A percentile compares a stretch with the other conserved stretches of the same genome.
phyloP scores from a whole-genome alignment of 768 basidiomycete species.

The Asterophora parasitica region DNA sequence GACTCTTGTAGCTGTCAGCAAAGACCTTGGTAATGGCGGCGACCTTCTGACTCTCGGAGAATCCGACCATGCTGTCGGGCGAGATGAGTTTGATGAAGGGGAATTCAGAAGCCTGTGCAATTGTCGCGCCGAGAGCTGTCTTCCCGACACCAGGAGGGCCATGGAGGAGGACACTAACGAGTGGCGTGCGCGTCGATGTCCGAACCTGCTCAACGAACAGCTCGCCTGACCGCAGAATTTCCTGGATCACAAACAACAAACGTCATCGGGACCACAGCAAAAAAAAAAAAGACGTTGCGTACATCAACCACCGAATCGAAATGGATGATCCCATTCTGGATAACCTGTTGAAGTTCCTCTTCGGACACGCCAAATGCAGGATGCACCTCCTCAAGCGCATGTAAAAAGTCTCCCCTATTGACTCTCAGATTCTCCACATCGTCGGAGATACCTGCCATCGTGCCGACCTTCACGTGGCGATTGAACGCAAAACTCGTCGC shows the following conservation, averaged over 20 bases:
- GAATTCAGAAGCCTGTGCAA: constrained; percentile 89
- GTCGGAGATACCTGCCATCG: constrained; percentile 93
- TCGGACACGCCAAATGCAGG: constrained; percentile 98
- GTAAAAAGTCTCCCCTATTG: constrained; percentile 79
- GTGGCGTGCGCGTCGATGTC: constrained; percentile 82
- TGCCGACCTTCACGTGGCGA: constrained; percentile 95
- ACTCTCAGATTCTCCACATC: constrained; percentile 93
- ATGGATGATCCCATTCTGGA: constrained; percentile 96
- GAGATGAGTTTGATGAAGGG: constrained; percentile 98
- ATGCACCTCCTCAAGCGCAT: constrained; percentile 89
- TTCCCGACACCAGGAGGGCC: constrained; percentile 92
- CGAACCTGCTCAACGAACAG: constrained; percentile 94
- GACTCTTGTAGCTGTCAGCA: constrained; percentile 95
- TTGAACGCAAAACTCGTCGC: constrained; percentile 98
- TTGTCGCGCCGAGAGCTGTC: constrained; percentile 90
- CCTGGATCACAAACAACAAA: constrained; percentile 46
- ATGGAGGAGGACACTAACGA: constrained; percentile 86
- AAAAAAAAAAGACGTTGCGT: too few relatives aligned
- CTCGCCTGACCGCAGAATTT: constrained; percentile 79
- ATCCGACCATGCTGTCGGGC: constrained; percentile 96
- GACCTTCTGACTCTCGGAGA: constrained; percentile 89
- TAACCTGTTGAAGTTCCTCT: constrained; percentile 88
- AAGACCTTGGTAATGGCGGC: constrained; percentile 89
- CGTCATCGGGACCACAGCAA: background rate
- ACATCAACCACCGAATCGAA: constrained; percentile 75